Conservation (phyloP, 2,329 filamentous ascomycete genomes). For the Fonsecaea pedrosoi region DNA sequence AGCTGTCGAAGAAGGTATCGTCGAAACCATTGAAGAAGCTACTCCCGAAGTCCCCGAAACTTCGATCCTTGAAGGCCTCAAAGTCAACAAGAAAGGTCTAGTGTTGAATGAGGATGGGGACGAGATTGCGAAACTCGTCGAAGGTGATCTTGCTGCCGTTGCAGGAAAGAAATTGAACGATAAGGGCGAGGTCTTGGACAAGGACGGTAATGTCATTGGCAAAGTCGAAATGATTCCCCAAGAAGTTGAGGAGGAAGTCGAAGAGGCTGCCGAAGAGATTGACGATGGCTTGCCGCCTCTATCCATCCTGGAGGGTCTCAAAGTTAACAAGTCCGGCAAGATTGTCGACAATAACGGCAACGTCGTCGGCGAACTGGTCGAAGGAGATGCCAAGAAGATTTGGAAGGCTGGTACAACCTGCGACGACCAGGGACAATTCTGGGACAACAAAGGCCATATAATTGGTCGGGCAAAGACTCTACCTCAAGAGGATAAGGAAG, state of each 20-base stretch:
- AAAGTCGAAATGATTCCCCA: constrained; percentile 50
- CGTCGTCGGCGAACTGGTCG: constrained; percentile 63
- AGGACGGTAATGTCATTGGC: constrained; percentile 57
- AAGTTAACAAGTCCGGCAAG: constrained; percentile 54
- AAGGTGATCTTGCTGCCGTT: constrained; percentile 43
- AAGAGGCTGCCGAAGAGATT: constrained; percentile 39
- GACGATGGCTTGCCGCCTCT: constrained; percentile 45
- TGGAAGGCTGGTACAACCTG: constrained; percentile 47
- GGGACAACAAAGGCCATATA: constrained; percentile 68
- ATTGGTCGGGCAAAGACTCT: constrained; percentile 64
- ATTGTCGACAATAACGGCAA: constrained; percentile 54
- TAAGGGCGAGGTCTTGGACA: constrained; percentile 55
- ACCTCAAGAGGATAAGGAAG: constrained; percentile 48
- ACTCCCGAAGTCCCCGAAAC: constrained; percentile 37
- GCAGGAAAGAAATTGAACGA: constrained; percentile 47
- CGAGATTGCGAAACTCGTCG: constrained; percentile 42
- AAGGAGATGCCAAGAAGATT: constrained; percentile 70
- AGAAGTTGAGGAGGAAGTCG: constrained; percentile 46
- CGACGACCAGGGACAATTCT: constrained; percentile 68
- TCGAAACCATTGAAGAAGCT: constrained; percentile 39
- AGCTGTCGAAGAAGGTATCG: constrained; percentile 42
- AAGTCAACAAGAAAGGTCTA: constrained; percentile 55
- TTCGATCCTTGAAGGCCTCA: constrained; percentile 44
- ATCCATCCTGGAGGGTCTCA: constrained; percentile 49
- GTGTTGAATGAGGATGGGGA: constrained; percentile 47